Conservation (phyloP, 768 basidiomycete species). For the Leccinum imitatum region DNA sequence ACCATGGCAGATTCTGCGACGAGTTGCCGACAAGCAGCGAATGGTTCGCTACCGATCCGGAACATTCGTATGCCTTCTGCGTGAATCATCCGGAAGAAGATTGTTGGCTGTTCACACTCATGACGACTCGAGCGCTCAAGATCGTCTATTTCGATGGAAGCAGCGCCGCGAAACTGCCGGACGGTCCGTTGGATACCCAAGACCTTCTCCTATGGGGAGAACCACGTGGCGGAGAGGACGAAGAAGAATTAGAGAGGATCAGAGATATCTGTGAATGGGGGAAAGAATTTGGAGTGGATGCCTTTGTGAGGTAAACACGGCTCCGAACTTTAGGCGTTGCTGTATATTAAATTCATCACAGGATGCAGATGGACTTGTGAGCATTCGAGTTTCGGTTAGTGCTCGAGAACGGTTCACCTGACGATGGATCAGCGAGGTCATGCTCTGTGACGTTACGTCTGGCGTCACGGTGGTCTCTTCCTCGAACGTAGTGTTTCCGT, state of each 20-base stretch:
- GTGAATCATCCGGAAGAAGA: conserved; percentile 4
- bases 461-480: conserved; percentile 33
- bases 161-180: conserved; percentile 6
- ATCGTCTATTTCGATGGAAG: conserved; percentile 32
- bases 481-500: conserved; percentile 30
- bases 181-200: conserved; percentile 34
- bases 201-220: conserved; percentile 36
- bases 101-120: conserved; percentile 34
- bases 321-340: conserved; percentile 22
- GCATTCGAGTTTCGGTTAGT: conserved; percentile 12
- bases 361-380: conserved; percentile 53
- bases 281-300: conserved; percentile 31
- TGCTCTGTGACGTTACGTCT: conserved; percentile 40
- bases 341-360: conserved; percentile 20
- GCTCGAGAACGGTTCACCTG: too few relatives aligned
- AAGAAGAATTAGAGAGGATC: conserved; percentile 28
- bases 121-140: conserved; percentile 27
- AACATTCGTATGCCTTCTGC: conserved; percentile 41
- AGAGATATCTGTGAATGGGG: conserved; percentile 36
- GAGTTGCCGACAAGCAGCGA: conserved; percentile 26
- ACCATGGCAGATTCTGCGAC: conserved; percentile 26
- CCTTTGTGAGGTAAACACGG: conserved; percentile 30
- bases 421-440: conserved; percentile 39
- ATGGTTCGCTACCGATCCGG: conserved; percentile 35
- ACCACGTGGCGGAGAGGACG: conserved; percentile 14